phyloP scores from a whole-genome alignment of 2,329 filamentous ascomycete genomes.

The Cladophialophora immunda region DNA sequence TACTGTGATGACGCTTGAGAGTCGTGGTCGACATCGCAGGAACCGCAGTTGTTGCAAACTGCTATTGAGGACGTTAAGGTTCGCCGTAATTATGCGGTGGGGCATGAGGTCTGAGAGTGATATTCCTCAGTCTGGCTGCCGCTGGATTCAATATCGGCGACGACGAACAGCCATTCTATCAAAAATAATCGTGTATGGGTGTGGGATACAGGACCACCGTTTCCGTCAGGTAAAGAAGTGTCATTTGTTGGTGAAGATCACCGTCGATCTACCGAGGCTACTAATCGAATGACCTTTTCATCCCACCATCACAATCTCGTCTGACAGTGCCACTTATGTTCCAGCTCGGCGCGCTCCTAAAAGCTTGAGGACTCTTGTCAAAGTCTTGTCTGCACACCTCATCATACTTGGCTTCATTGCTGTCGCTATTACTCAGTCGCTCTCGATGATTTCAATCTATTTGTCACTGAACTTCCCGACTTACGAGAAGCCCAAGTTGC shows the following conservation, averaged over 20 bases:
- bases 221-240: background rate
- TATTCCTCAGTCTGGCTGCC: background rate
- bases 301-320: background rate
- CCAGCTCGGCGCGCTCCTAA: background rate
- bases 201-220: background rate
- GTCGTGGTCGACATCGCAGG: background rate
- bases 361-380: slow-evolving; percentile 11
- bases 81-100: background rate
- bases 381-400: slow-evolving; percentile 14
- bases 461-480: background rate
- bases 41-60: background rate
- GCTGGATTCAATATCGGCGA: background rate
- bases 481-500: background rate
- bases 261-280: background rate
- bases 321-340: background rate
- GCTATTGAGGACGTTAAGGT: background rate
- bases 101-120: background rate
- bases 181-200: background rate
- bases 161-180: background rate
- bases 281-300: background rate
- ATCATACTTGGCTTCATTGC: background rate
- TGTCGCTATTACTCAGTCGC: background rate
- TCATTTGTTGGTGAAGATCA: background rate
- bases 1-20: background rate
- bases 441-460: background rate